Base-by-base conservation (phyloP, 2,329 filamentous ascomycete genomes). In the Ophiostoma tasmaniense region DNA sequence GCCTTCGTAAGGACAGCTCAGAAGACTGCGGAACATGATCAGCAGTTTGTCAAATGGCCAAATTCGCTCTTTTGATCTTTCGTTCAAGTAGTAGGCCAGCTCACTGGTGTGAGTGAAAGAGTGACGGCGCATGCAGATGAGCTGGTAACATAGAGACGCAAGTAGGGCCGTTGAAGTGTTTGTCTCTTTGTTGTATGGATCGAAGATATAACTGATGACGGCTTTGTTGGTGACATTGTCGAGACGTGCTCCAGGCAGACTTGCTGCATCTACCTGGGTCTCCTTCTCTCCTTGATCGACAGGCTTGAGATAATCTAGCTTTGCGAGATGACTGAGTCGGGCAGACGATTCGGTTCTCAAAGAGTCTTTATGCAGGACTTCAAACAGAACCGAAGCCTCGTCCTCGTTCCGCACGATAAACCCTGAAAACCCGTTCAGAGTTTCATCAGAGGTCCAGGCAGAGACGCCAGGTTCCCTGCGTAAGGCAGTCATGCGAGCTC, bases 61-160 rank as follows among this genome's bases (percentile, higher is more conserved):
- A 6, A 62, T 33, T 8, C 59, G 59, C 28, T 62, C 59, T 30
- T 20, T 35, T 8, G 28, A 62, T 10, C 59, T 28, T 35, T 33
- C 28, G 20, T 2, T 17, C 30, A 62, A n/a, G 30, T 62, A 62
- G 59, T 35, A 33, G 30, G 13, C 28, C 2, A 62, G 59, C 30
- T 62, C 59, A 35, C 59, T 62, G 30, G 59, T 35, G 28, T 62
- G 28, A 17, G 28, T 20, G 8, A 35, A 62, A 2, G 59, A 33
- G 30, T 62, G 28, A 7, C 59, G 59, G 13, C 59, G 59, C 28
- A 62, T 33, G 7, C 59, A 62, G 20, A 33, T 62, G 2, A 62
- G 59, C 59, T 62, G 59, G 30, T 62, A 62, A 14, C 59, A 62
- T 7, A 62, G 59, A 35, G 59, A 62, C 20, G 59, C 28, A n/a